Evolutionary conservation across 2,329 filamentous ascomycete species (phyloP), one percentile per base, ranked within the genome.

Genomic region (Alternaria incomplexa): DNA sequence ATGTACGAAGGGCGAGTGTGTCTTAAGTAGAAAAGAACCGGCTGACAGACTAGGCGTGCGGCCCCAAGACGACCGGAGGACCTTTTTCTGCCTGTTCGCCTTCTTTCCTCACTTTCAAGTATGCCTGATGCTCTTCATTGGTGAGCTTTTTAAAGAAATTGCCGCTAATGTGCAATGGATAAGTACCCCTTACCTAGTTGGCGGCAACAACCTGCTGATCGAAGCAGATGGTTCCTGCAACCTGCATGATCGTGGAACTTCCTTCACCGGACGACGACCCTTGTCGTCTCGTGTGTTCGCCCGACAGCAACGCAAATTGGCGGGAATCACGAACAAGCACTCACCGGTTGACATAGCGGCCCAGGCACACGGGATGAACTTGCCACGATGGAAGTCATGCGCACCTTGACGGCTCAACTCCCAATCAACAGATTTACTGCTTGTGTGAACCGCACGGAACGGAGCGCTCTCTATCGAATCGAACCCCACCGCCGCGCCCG

Each of bases 21-120:
- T 50, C 28, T 73, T 72, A 73, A 72, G 65, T 73, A 73, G 67
- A 55, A 53, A 28, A 13, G 58, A 55, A 30, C 25, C 50, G 52
- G 64, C 63, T 67, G 62, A 62, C 56, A 52, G 58, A 62, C 64
- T 66, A 67, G 36, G 44, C 47, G 40, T 52, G 52, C 51, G 46
- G 53, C 45, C 47, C 62, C 56, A 47, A 45, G 46, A 30, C 32
- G 32, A 62, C 45, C 58, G 60, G 60, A 68, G 62, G 64, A 65
- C 65, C 59, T 30, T 55, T 10, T 51, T 61, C 40, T 70, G 60
- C 56, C 66, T 61, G 50, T 64, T 73, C 63, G 65, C 70, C 67
- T 71, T 62, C 54, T 67, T 61, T 44, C 45, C 43, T 47, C 55
- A 43, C 44, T 56, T 36, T 40, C 47, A 45, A 30, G 22, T 43